Evolutionary conservation across 2,329 filamentous ascomycete species (phyloP), one percentile per base, ranked within the genome.

Genomic region (Stachybotrys chartarum): DNA sequence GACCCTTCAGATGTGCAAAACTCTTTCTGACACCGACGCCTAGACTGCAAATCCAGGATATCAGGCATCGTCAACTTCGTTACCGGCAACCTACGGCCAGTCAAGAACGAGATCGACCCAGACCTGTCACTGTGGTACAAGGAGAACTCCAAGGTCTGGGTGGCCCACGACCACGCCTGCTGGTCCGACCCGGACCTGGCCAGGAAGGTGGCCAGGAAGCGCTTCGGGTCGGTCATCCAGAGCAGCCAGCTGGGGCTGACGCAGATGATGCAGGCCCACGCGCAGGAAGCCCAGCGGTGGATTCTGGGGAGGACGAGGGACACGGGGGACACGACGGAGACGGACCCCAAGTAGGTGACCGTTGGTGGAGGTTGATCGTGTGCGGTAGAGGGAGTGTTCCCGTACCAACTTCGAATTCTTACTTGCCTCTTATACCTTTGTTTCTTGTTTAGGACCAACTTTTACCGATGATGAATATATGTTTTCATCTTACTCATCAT

Each of bases 61-160:
- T 77, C 84, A 1, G 87, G 86, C 35, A 80, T 95, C 14, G 78
- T 97, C 61, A 91, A 88, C 59, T 96, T 96, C 66, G 87, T 96
- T 17, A 84, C 85, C 30, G 87, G 89, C 55, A 83, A 83, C 32
- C 78, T 97, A 17, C 85, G 90, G 12, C 86, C 90, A 1, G 83
- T 96, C 62, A 87, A 85, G 65, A 89, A 90, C 39, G 91, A 94
- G 60, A 82, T 84, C 31, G 88, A 95, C 56, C 78, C 82, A n/a
- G 77, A 80, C 57, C 77, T 92, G 1, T 87, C 85, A 1, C 77
- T 78, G 30, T 97, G 93, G 93, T 97, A 96, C 72, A 88, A 87
- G 66, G 78, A 84, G 61, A 86, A 91, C 70, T 94, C 90, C 0
- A 80, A 83, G 4, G 86, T 97, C 50, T 96, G 87, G 64, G 88